Evolutionary conservation across 2,329 filamentous ascomycete species (phyloP).

Genomic region (Xylariaceae sp.): DNA sequence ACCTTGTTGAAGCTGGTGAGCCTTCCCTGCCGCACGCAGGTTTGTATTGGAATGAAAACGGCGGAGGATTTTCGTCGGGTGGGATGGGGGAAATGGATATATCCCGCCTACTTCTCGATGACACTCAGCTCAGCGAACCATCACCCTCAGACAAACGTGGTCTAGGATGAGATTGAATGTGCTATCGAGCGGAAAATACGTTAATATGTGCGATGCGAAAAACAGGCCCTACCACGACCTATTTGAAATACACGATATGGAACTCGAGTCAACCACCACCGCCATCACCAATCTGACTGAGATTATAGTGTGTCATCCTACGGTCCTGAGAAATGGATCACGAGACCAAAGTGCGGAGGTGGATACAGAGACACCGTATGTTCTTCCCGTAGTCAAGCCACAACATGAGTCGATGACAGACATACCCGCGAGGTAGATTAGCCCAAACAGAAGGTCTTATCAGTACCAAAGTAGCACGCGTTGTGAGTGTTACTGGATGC

Average conservation of each 20-base stretch:
- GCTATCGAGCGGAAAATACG: not conserved
- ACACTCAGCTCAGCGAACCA: constrained; percentile 41
- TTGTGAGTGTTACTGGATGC: not conserved
- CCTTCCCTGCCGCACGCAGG: constrained; percentile 39
- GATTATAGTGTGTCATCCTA: not conserved
- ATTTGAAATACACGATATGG: not conserved
- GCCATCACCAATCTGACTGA: not conserved
- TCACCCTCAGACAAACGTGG: constrained; percentile 33
- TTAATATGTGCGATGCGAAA: not conserved
- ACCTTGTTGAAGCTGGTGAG: constrained; percentile 38
- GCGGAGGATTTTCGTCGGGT: constrained; percentile 43
- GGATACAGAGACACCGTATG: too few relatives aligned
- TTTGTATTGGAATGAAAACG: constrained; percentile 50
- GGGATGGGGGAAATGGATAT: constrained; percentile 63
- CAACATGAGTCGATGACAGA: too few relatives aligned
- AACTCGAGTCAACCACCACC: not conserved
- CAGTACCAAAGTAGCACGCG: too few relatives aligned
- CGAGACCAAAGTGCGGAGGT: not conserved
- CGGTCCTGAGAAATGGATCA: constrained; percentile 2
- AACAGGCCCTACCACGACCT: not conserved
- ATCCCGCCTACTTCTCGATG: constrained; percentile 61
- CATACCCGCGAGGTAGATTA: too few relatives aligned
- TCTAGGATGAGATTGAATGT: constrained; percentile 25
- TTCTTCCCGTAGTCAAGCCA: too few relatives aligned
- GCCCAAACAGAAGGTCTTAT: not conserved